Base-by-base conservation (phyloP, 2,329 filamentous ascomycete species). In the Sordariomycetes sp. region DNA sequence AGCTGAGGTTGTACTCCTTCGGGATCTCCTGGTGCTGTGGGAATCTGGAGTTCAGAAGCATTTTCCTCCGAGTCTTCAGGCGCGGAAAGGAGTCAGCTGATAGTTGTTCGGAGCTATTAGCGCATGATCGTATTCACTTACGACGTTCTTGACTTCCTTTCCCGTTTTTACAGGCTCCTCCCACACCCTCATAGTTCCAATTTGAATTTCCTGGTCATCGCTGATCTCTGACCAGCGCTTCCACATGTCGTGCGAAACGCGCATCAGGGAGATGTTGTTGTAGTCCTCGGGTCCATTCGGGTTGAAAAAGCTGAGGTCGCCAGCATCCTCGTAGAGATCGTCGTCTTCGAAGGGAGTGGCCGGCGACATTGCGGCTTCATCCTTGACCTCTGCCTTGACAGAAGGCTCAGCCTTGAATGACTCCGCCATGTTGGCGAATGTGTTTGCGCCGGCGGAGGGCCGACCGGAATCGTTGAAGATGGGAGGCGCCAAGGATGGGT, bases 201-300 rank as follows among this genome's bases (percentile, higher is more conserved):
- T 82, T 68, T 88, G 81, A 62, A 96, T 88, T 72, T 92, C 88
- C 59, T 87, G 86, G 64, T 95, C 87, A 62, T 93, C 88, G 65
- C 89, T 86, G 16, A 95, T 73, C 63, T 74, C 72, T 59, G 76
- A 73, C 89, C 91, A 95, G 52, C 86, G 81, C 64, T 93, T 83
- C 85, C 90, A 94, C 59, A 96, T 78, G 68, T 88, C 87, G 62
- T 85, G 84, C 22, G 91, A 90, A 51, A 96, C 78, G 62, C 89
- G 87, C 57, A 89, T 86, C 55, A 96, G 78, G 76, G 90, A 95
- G 58, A 82, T 73, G 48, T 71, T 76, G 61, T 74, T 75, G 32
- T 59, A 55, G 58, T 72, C 72, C 59, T 69, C 71, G 3, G 70
- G 63, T 3, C 66, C 60, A 60, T 71, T 71, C 59, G 74, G 72